Conservation (phyloP, 2,329 filamentous ascomycete species). For the Pseudogymnoascus sp. region DNA sequence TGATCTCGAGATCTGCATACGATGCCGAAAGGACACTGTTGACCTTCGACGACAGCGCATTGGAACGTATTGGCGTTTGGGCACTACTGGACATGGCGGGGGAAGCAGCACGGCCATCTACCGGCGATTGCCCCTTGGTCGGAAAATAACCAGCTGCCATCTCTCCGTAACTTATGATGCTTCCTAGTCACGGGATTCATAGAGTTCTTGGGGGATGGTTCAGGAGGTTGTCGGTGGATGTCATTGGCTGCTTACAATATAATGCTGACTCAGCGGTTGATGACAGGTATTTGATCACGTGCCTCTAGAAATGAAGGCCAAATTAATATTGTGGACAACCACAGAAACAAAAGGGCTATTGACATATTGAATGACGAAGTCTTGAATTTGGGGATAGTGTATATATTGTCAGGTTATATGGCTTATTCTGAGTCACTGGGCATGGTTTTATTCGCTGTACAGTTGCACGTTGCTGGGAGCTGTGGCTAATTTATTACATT, state of each 20-base stretch:
- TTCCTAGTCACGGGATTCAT: neutral
- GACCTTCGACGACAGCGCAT: slow-evolving; percentile 71
- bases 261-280: neutral
- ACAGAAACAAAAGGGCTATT: neutral
- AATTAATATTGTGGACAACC: neutral
- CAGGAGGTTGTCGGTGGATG: neutral
- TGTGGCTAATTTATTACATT: neutral
- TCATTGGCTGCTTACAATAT: neutral
- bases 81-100: slow-evolving; percentile 17
- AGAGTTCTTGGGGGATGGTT: neutral
- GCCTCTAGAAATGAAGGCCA: neutral
- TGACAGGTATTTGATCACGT: neutral
- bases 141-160: slow-evolving; percentile 25
- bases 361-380: neutral
- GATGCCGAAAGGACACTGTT: slow-evolving; percentile 82
- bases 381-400: neutral
- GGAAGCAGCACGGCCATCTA: slow-evolving; percentile 19
- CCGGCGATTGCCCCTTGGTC: slow-evolving; percentile 17
- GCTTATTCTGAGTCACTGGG: neutral
- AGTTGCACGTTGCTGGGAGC: neutral
- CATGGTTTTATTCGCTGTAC: neutral
- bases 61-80: slow-evolving; percentile 28
- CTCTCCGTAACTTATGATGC: neutral
- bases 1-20: slow-evolving; percentile 85
- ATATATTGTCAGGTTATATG: neutral